Evolutionary conservation across 2,329 filamentous ascomycete genomes (phyloP), one percentile per base, ranked within the genome.

Genomic region (Curvularia eragrostidis): DNA sequence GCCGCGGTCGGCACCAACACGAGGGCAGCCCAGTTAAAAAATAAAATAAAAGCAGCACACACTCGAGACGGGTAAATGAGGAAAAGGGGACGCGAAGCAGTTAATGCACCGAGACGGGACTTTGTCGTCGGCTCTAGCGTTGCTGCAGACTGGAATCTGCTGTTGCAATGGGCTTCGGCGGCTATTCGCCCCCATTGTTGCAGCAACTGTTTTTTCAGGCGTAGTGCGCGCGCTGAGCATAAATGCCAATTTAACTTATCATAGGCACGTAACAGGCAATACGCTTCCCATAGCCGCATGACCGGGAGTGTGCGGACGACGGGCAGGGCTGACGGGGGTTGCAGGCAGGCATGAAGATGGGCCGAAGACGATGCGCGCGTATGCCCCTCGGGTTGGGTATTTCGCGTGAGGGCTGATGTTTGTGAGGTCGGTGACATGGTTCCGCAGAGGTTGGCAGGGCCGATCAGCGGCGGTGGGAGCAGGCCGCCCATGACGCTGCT

Each of bases 41-140:
- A 26, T 4, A 28, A 61, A 46, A 53, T 49, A 44, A 48, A 49
- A 50, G 48, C 48, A 59, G 54, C 67, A 58, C 54, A 58, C 43
- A 61, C 53, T 65, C 67, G 65, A 65, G 63, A 71, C 58, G 56
- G 58, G 30, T 52, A 42, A 56, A 57, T 57, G 61, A 59, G 60
- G 65, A 59, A 62, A 59, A 52, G 55, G 56, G 57, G 51, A 58
- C 50, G 48, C 54, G 52, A 60, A 48, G 52, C 49, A 55, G 61
- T 57, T 62, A 63, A 62, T 58, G 64, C 56, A 61, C 63, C 63
- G 66, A 67, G 48, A 57, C 36, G 43, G 30, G 26, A 32, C 48
- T 28, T 60, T 24, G 24, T 51, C 28, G 52, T 61, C 49, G 46
- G 23, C 52, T 47, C 90, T 47, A 54, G 61, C 47, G 61, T 53